Evolutionary conservation across 1,139 yeast genomes (phyloP).

Genomic region (Keqinozyma sinolaborantium): DNA sequence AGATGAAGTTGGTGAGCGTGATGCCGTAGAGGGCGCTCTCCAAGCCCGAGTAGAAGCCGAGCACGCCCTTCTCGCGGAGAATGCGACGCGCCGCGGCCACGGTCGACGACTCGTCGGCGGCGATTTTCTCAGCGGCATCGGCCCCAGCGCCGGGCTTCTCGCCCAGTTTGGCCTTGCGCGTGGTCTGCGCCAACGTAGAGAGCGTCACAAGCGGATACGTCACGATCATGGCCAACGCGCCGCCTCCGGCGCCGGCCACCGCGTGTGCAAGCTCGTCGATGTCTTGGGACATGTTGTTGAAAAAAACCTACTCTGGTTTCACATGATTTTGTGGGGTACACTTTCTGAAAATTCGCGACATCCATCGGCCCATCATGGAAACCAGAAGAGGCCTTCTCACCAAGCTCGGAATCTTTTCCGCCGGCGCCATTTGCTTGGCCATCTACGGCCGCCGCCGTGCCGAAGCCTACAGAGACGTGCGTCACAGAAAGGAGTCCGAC

Average conservation of each 20-base stretch:
- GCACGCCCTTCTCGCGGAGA: slow-evolving; percentile 58
- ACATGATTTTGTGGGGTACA: background rate
- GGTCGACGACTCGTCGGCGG: slow-evolving; percentile 21
- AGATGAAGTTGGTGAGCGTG: slow-evolving; percentile 79
- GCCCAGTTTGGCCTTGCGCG: slow-evolving; percentile 26
- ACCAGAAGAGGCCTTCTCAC: slow-evolving; percentile 33
- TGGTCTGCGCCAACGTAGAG: slow-evolving; percentile 81
- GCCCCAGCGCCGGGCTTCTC: slow-evolving; percentile 12
- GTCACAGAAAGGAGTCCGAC: slow-evolving; percentile 38
- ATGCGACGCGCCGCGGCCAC: slow-evolving; percentile 42
- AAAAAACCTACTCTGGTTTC: background rate
- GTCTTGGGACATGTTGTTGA: too few relatives aligned
- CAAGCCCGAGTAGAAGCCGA: slow-evolving; percentile 78
- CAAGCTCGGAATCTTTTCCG: slow-evolving; percentile 33
- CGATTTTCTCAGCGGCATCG: slow-evolving; percentile 15
- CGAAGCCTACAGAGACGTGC: slow-evolving; percentile 29
- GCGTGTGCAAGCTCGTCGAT: slow-evolving; percentile 73
- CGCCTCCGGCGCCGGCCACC: slow-evolving; percentile 90
- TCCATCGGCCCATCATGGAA: slow-evolving; percentile 18
- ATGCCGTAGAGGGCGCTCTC: slow-evolving; percentile 88
- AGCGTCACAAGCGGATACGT: slow-evolving; percentile 85
- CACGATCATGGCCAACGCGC: slow-evolving; percentile 79
- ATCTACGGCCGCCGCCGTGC: slow-evolving; percentile 37
- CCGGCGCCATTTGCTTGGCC: slow-evolving; percentile 29
- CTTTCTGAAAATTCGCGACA: background rate